phyloP scores from a whole-genome alignment of 306 rosid species.

The Canavalia gladiata region DNA sequence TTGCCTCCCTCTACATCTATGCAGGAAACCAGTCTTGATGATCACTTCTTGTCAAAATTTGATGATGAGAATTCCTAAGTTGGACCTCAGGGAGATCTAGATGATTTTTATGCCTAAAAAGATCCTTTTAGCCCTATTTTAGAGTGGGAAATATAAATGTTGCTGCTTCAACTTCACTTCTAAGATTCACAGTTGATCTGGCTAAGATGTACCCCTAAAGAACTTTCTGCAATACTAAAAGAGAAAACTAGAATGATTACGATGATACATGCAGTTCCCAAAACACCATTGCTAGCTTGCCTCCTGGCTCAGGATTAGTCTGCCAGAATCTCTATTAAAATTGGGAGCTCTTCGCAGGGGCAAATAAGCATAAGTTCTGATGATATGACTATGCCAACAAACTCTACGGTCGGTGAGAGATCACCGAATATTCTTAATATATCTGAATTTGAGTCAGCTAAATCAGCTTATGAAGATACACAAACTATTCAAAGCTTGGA shows the following conservation, averaged over 20 bases:
- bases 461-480: conserved; percentile 55
- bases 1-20: conserved; percentile 67
- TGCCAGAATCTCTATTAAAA: conserved; percentile 83
- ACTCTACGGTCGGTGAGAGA: conserved; percentile 58
- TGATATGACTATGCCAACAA: conserved; percentile 62
- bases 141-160: conserved; percentile 90
- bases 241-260: conserved; percentile 77
- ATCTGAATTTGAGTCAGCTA: conserved; percentile 57
- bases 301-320: conserved; percentile 85
- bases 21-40: conserved; percentile 81
- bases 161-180: conserved; percentile 83
- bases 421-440: conserved; percentile 52
- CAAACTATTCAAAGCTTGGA: conserved; percentile 73
- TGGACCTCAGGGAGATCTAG: conserved; percentile 94
- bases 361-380: conserved; percentile 94
- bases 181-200: conserved; percentile 97
- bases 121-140: conserved; percentile 94
- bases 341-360: conserved; percentile 93
- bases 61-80: conserved; percentile 85
- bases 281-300: conserved; percentile 91
- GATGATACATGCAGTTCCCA: conserved; percentile 94
- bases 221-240: conserved; percentile 81
- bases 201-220: conserved; percentile 97
- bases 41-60: conserved; percentile 77
- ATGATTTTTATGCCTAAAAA: conserved; percentile 87